Base-by-base conservation (phyloP, 192 early-diverging fungal genomes). In the Martensiomyces pterosporus region DNA sequence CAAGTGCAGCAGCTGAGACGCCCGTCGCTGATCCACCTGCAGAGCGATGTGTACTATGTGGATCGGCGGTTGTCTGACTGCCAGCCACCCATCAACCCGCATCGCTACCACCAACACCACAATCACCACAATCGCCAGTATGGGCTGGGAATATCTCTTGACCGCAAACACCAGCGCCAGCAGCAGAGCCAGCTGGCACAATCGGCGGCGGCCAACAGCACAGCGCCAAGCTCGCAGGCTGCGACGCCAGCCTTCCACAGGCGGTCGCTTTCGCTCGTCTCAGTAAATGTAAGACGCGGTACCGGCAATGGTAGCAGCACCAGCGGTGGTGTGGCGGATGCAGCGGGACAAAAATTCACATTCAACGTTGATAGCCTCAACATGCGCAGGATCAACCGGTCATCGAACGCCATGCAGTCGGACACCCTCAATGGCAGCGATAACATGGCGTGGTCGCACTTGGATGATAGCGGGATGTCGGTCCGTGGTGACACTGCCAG, bases 371-470 rank as follows among this genome's bases (percentile, higher is more conserved):
- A 67, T n/a, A 49, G 48, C 35, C 47, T 67, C n/a, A 67, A 60
- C 9, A 52, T 67, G 18, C 57, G 64, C 10, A 51, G 57, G 9
- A 52, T 39, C 1, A 51, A 67, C 33, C 52, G 64, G 5, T 48
- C 57, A 5, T 67, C 64, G 24, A 67, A 67, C 12, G 57, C 64
- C 18, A 67, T 67, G 64, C 64, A 60, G 19, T 67, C 64, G 0
- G 64, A 60, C 19, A 67, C 64, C 0, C 51, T 67, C 10, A 24
- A 67, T 21, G 64, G 64, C 4, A 56, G 52, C 34, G 64, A 67
- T 19, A 55, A 46, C 39, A 39, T 55, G 47, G 64, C 64, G 1
- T 67, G 64, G 64, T 67, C 64, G n/a, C 64, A 67, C 10, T 47
- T 49, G 43, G 64, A 67, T 16, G 12, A 5, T 12, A 32, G 29